These are phyloP conservation scores for Gryganskiella cystojenkinii DNA, from an alignment of 192 early-diverging fungal species.

Conservation along the genomic window DNA sequence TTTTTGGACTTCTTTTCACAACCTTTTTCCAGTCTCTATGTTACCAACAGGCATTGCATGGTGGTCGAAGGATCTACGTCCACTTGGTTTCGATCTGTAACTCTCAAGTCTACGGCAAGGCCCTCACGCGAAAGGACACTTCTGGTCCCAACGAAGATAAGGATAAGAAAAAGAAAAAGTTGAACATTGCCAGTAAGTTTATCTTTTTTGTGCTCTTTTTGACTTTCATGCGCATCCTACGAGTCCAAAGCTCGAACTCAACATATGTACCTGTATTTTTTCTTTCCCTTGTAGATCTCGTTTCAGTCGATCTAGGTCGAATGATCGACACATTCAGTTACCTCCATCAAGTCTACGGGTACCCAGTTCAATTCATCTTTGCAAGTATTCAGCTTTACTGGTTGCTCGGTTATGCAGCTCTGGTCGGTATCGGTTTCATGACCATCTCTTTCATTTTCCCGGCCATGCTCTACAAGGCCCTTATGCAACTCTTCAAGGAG, in stretches of 20 bases:
- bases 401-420: constrained; percentile 79
- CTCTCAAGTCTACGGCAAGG: constrained; percentile 55
- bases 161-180: constrained; percentile 8
- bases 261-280: no score
- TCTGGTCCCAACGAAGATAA: constrained; percentile 44
- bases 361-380: constrained; percentile 68
- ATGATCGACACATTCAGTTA: neutral
- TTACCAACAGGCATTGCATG: constrained; percentile 62
- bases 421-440: constrained; percentile 76
- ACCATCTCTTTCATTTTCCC: constrained; percentile 66
- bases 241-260: no score
- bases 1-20: constrained; percentile 62
- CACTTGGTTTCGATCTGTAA: constrained; percentile 53
- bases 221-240: no score
- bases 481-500: constrained; percentile 51
- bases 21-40: constrained; percentile 46
- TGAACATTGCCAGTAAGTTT: constrained; percentile 14
- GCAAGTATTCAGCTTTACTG: constrained; percentile 72
- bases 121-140: constrained; percentile 51
- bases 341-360: constrained; percentile 59
- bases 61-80: constrained; percentile 66
- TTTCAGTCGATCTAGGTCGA: neutral
- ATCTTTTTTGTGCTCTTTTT: no score
- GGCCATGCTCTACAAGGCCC: constrained; percentile 47
- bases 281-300: constrained; percentile 2